Base-by-base conservation (phyloP, 306 rosid species). In the Vigna hirtella region DNA sequence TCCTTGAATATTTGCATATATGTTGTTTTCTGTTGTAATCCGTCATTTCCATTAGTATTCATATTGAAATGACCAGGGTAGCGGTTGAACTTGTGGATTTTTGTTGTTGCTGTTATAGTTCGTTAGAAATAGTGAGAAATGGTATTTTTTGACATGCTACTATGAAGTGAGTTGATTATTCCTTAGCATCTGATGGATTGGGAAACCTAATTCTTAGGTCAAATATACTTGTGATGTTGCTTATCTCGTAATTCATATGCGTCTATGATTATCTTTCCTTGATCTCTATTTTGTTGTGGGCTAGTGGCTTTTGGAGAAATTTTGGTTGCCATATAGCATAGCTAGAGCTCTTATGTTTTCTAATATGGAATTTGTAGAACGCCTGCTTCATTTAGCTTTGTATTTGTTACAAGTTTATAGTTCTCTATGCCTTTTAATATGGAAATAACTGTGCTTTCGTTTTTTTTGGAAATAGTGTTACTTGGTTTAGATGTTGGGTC, bases 11-110 rank as follows among this genome's bases (percentile, higher is more conserved):
- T 47, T 24, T 63, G 47, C 43, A 70, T 49, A 61, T 79, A 71
- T 49, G n/a, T 64, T 64, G 58, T 75, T 70, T 79, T 74, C 20
- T 74, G 61, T 64, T 75, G 49, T 26, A 40, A 55, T 51, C 34
- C 50, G 15, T 42, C 11, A 38, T 62, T 61, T 69, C 56, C 71
- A 52, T 70, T 11, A 51, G 52, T 64, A 49, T 32, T 62, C 63
- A 48, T 74, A 50, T 50, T 73, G 67, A 55, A 68, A 14, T 77
- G 53, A 20, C 17, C 56, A 18, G 59, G 17, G 22, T 74, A 34
- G 63, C 28, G 26, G 52, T 63, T 49, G 26, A 43, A 74, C 78
- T 69, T 76, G 22, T 74, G 18, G 61, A 45, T 73, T 61, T 68
- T 17, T 61, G 72, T 9, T 47, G 66, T 26, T 72, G 50, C 34